Conservation (phyloP, 2,329 filamentous ascomycete genomes). For the Mollisiaceae sp. region DNA sequence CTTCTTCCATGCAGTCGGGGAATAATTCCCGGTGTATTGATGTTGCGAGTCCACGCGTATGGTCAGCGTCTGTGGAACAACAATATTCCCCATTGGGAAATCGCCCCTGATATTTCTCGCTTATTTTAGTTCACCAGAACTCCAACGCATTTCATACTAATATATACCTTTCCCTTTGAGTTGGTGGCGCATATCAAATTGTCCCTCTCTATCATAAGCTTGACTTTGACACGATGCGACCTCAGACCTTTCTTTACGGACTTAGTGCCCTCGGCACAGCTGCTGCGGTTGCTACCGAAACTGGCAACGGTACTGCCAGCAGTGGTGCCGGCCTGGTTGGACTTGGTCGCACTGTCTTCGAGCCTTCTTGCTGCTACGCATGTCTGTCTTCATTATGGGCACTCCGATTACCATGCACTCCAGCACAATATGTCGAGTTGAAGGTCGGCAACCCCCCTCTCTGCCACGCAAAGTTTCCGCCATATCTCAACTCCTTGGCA, state of each 20-base stretch:
- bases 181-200: background rate
- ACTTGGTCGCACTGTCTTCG: constrained; percentile 3
- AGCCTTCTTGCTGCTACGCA: constrained; percentile 9
- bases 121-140: background rate
- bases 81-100: constrained; percentile 10
- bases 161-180: background rate
- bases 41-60: background rate
- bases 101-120: background rate
- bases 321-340: constrained; percentile 1
- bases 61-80: constrained; percentile 1
- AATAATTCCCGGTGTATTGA: constrained; percentile 4
- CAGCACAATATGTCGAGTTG: background rate
- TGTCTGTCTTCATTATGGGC: constrained; percentile 7
- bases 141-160: background rate
- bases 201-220: background rate
- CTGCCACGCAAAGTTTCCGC: background rate
- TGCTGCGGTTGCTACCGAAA: background rate
- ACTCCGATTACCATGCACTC: background rate
- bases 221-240: constrained; percentile 9
- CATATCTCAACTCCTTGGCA: constrained; percentile 36
- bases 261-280: background rate
- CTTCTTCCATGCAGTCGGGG: background rate
- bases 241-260: constrained; percentile 6
- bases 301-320: background rate
- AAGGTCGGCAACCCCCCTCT: background rate